A percentile compares a stretch with the other conserved stretches of the same genome.
phyloP scores from a whole-genome alignment of 768 basidiomycete species.

The Leccinum rimulosum region DNA sequence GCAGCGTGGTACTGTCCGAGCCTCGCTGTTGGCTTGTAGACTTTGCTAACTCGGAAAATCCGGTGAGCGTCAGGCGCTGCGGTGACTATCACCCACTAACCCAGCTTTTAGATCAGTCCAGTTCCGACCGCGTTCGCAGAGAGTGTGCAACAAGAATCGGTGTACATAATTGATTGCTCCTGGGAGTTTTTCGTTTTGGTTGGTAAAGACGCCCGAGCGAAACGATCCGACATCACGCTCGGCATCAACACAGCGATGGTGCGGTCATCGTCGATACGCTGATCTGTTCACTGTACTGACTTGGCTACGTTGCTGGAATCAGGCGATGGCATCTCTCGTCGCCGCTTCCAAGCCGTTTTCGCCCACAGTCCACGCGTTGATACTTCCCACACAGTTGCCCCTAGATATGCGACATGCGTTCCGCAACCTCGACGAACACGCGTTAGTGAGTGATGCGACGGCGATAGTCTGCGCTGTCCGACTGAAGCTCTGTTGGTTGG shows the following conservation, averaged over 20 bases:
- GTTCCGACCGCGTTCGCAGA: conserved; percentile 45
- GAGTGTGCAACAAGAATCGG: conserved; percentile 38
- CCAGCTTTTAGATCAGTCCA: conserved; percentile 40
- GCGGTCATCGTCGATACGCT: conserved; percentile 8
- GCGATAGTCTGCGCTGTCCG: background rate
- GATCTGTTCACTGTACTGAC: background rate
- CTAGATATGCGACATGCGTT: conserved; percentile 64
- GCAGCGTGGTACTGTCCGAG: conserved; percentile 34
- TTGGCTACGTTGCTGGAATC: background rate
- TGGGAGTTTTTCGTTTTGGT: conserved; percentile 82
- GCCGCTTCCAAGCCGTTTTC: conserved; percentile 60
- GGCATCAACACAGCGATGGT: conserved; percentile 62
- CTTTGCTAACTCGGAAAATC: conserved; percentile 28
- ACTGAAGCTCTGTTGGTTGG: background rate
- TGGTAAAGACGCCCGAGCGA: conserved; percentile 60
- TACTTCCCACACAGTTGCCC: conserved; percentile 74
- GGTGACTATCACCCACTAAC: conserved; percentile 1
- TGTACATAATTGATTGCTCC: conserved; percentile 70
- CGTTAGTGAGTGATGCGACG: conserved; percentile 44
- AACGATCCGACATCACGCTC: conserved; percentile 57
- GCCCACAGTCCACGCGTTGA: conserved; percentile 70
- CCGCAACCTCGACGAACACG: conserved; percentile 65
- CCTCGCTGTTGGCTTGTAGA: conserved; percentile 65
- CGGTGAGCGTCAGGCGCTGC: conserved; percentile 37
- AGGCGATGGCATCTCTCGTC: conserved; percentile 54